A percentile compares a stretch with the other conserved stretches of the same genome.
These are phyloP conservation scores for Chamaenerion angustifolium DNA, from an alignment of 345 rosid species.

Conservation along the genomic window DNA sequence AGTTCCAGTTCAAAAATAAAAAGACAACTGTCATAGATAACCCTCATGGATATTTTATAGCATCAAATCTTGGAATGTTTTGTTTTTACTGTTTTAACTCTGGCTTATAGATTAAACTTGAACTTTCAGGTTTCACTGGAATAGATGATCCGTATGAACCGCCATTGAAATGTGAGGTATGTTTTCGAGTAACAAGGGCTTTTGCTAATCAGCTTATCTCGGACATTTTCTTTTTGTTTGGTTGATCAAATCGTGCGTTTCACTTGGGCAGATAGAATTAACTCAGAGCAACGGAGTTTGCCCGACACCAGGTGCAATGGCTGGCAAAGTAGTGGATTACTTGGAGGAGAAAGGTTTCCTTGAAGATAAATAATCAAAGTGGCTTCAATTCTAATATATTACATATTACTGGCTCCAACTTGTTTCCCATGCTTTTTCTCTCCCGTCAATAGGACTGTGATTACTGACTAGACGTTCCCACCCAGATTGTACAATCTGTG, in stretches of 20 bases:
- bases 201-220: neutral
- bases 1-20: neutral
- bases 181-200: neutral
- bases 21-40: no score
- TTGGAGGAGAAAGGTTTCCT: constrained; percentile 67
- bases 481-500: no score
- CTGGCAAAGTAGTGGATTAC: constrained; percentile 53
- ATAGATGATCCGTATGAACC: constrained; percentile 92
- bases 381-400: neutral
- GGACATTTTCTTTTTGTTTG: neutral
- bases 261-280: constrained; percentile 48
- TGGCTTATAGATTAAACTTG: neutral
- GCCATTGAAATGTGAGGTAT: constrained; percentile 75
- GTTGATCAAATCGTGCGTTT: neutral
- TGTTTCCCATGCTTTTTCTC: no score
- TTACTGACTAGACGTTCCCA: no score
- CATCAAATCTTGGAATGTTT: no score
- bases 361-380: constrained; percentile 13
- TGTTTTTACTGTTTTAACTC: no score
- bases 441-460: no score
- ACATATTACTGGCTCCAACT: neutral
- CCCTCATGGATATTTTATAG: no score
- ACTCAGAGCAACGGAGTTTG: constrained; percentile 51
- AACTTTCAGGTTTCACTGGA: constrained; percentile 70
- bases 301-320: constrained; percentile 59